A percentile compares a stretch with the other conserved stretches of the same genome.
phyloP scores from a whole-genome alignment of 169 alveolate genomes.

The Babesia bovis region DNA sequence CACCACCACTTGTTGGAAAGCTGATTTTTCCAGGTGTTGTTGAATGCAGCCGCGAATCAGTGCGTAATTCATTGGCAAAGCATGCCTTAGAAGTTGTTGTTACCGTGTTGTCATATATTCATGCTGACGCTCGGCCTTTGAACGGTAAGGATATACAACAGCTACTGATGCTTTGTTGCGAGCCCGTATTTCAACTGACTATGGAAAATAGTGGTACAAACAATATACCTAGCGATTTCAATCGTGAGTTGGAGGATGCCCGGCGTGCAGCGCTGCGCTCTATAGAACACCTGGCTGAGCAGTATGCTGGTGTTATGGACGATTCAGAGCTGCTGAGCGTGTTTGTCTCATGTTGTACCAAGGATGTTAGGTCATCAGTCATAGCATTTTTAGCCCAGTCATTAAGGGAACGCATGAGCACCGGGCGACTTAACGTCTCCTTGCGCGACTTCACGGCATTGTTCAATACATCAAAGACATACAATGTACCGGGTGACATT shows the following conservation, averaged over 20 bases:
- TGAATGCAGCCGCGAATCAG: no score
- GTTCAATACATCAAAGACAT: constrained; percentile 11
- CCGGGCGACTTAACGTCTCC: constrained; percentile 2
- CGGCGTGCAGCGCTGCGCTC: constrained; percentile 22
- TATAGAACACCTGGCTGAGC: constrained; percentile 12
- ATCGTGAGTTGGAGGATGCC: constrained; percentile 9
- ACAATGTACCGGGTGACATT: background rate
- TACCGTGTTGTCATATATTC: background rate
- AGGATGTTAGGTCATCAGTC: constrained; percentile 11
- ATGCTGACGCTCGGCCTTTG: background rate
- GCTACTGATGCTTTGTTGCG: constrained; percentile 23
- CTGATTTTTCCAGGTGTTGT: background rate
- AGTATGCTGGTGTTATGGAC: constrained; percentile 1
- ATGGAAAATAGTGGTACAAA: background rate
- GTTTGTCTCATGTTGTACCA: constrained; percentile 21
- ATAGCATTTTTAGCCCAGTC: background rate
- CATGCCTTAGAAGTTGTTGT: background rate
- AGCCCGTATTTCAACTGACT: background rate
- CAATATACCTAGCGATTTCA: background rate
- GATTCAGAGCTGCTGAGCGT: constrained; percentile 27
- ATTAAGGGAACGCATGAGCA: constrained; percentile 2
- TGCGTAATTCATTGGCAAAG: background rate
- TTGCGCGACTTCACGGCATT: constrained; percentile 5
- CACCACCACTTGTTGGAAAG: background rate
- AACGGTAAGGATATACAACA: constrained; percentile 39